Base-by-base conservation (phyloP, 495 filamentous ascomycete genomes). In the Margaritispora aquatica region DNA sequence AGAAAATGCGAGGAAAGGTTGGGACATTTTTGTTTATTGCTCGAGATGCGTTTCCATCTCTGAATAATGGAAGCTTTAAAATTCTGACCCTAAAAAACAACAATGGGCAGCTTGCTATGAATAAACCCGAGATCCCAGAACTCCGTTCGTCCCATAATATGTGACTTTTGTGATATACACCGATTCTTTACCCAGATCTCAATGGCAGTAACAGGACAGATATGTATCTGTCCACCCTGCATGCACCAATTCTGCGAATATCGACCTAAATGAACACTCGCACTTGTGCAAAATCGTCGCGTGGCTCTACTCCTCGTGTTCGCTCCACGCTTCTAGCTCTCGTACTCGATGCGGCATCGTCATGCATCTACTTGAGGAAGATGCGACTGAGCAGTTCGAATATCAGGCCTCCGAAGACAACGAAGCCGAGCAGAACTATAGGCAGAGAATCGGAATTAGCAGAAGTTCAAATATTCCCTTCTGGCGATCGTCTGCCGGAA, bases 301-400 rank as follows among this genome's bases (percentile, higher is more conserved):
- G n/a, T n/a, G n/a, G n/a, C n/a, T 34, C 29, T 5, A 34, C 29
- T 34, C 29, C 13, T 13, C 5, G 29, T 5, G 5, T 34, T 34
- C 29, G 5, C 29, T 34, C 13, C 29, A 34, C 29, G 13, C 5
- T 34, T 13, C 29, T 13, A 5, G 29, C 29, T 13, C 29, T 13
- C 8, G 44, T 9, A 7, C 15, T n/a, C 8, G 21, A n/a, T 47
- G 8, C 44, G 7, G 8, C 17, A 19, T 47, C 21, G 17, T 22
- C 4, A 47, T 7, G 17, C 17, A 2, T 47, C 34, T 44, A 62
- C 44, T 71, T 69, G 59, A 88, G 79, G 70, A 97, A 88, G 65
- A 98, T 76, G 59, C 88, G 82, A 29, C 77, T 77, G 60, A 97
- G 58, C 48, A 94, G 72, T 69, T 96, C 92, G 70, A 96, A 90